phyloP scores from a whole-genome alignment of 495 filamentous ascomycete genomes.

The Aspergillus heteromorphus region DNA sequence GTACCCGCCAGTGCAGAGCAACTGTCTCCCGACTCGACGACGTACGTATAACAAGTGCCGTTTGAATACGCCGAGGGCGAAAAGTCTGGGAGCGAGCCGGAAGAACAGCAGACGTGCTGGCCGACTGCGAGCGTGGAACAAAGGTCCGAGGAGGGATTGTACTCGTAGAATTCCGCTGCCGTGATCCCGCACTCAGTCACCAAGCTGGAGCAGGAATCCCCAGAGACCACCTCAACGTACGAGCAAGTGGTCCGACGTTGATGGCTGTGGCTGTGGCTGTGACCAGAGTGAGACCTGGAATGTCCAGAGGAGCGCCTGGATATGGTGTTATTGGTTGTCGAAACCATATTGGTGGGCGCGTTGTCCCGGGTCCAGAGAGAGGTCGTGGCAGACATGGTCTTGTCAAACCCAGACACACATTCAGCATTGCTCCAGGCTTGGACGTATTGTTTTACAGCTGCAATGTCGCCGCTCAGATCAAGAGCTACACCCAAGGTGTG shows the following conservation, averaged over 20 bases:
- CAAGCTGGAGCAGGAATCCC: slow-evolving; percentile 34
- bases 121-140: slow-evolving; percentile 30
- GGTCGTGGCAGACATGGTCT: no score
- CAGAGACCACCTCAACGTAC: slow-evolving; percentile 20
- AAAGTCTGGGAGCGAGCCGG: slow-evolving; percentile 35
- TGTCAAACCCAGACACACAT: neutral
- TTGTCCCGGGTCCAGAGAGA: no score
- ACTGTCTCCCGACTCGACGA: slow-evolving; percentile 24
- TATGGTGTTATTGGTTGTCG: no score
- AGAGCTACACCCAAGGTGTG: neutral
- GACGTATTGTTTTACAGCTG: neutral
- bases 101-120: slow-evolving; percentile 44
- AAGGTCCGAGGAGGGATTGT: slow-evolving; percentile 30
- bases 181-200: slow-evolving; percentile 40
- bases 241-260: no score
- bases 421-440: neutral
- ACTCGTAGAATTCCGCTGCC: slow-evolving; percentile 31
- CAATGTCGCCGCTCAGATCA: neutral
- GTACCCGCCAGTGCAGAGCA: slow-evolving; percentile 9
- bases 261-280: no score
- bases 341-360: no score
- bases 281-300: no score
- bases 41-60: slow-evolving; percentile 36
- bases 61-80: slow-evolving; percentile 35
- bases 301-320: no score